Evolutionary conservation across 306 rosid genomes (phyloP).

Genomic region (Lathyrus tuberosus): DNA sequence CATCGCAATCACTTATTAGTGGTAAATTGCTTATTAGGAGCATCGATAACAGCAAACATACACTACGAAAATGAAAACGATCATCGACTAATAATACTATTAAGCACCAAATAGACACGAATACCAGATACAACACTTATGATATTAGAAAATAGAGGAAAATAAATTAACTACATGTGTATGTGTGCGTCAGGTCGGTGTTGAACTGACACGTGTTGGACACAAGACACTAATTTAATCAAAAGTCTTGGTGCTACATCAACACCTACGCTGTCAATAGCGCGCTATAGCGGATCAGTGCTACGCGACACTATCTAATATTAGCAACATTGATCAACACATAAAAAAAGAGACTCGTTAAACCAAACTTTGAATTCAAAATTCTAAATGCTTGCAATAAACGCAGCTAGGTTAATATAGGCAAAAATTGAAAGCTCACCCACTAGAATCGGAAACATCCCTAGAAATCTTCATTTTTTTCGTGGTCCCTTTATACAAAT

Average conservation of each 20-base stretch:
- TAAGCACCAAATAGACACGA: too few relatives aligned
- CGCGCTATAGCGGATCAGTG: too few relatives aligned
- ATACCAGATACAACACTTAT: too few relatives aligned
- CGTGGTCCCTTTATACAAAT: conserved; percentile 86
- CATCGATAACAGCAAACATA: neutral
- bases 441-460: conserved; percentile 74
- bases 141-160: too few relatives aligned
- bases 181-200: too few relatives aligned
- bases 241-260: too few relatives aligned
- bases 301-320: too few relatives aligned
- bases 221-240: too few relatives aligned
- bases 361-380: neutral
- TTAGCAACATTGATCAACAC: neutral
- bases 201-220: too few relatives aligned
- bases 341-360: neutral
- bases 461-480: conserved; percentile 96
- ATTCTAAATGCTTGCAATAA: conserved; percentile 18
- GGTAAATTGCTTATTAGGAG: neutral
- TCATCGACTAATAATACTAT: neutral
- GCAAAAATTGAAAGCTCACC: conserved; percentile 55
- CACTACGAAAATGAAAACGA: neutral
- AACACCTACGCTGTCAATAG: too few relatives aligned
- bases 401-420: conserved; percentile 6
- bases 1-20: conserved; percentile 5
- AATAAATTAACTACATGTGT: too few relatives aligned